A percentile compares a stretch with the other conserved stretches of the same genome.
Conservation (phyloP, 768 basidiomycete species). For the Xerocomus spinulosus region DNA sequence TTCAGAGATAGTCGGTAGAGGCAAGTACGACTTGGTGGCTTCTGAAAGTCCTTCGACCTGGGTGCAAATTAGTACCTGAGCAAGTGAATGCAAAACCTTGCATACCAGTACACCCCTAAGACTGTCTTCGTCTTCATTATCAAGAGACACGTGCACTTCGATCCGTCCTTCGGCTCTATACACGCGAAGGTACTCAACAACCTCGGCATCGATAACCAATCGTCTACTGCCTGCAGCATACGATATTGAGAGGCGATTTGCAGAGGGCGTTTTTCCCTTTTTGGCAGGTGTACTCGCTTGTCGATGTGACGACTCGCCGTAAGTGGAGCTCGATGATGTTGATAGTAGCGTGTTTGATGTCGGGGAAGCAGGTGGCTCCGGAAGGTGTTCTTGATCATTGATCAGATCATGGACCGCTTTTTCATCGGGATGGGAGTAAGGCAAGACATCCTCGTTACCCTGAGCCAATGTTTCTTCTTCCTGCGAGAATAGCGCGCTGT, state of each 20-base stretch:
- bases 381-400: conserved; percentile 42
- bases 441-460: conserved; percentile 21
- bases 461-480: conserved; percentile 22
- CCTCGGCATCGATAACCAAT: conserved; percentile 83
- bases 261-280: conserved; percentile 53
- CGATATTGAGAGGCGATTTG: conserved; percentile 89
- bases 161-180: conserved; percentile 81
- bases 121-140: conserved; percentile 48
- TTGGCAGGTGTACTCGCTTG: conserved; percentile 28
- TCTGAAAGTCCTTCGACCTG: conserved; percentile 77
- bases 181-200: conserved; percentile 77
- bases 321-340: conserved; percentile 34
- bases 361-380: conserved; percentile 58
- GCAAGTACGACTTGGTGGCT: conserved; percentile 62
- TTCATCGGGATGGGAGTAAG: conserved; percentile 12
- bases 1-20: conserved; percentile 45
- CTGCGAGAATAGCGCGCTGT: conserved; percentile 25
- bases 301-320: conserved; percentile 43
- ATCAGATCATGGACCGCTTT: conserved; percentile 13
- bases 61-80: conserved; percentile 8
- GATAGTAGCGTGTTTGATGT: conserved; percentile 44
- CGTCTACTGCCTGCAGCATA: conserved; percentile 87
- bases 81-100: conserved; percentile 12
- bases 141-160: conserved; percentile 67
- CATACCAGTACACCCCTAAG: conserved; percentile 76